Percentiles rank a stretch among this genome's conserved stretches.
Conservation (phyloP, 2,329 filamentous ascomycete genomes). For the Cordyceps fumosorosea region DNA sequence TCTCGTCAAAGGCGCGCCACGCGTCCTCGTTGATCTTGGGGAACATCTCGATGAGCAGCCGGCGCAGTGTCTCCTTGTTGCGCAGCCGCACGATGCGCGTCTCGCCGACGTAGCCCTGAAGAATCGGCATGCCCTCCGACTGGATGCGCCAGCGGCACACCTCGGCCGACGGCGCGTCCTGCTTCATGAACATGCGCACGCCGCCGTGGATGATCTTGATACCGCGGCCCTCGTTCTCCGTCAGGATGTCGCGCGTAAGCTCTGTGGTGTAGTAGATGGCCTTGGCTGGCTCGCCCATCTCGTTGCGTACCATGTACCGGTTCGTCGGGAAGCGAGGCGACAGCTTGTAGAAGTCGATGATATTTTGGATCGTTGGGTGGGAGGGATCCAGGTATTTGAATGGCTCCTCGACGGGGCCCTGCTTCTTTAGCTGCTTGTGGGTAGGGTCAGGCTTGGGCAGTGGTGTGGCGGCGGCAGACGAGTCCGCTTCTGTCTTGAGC, state of each 20-base stretch:
- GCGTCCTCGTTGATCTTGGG: conserved; percentile 72
- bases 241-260: conserved; percentile 77
- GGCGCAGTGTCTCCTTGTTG: conserved; percentile 72
- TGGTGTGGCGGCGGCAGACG: conserved; percentile 17
- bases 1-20: conserved; percentile 75
- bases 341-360: conserved; percentile 80
- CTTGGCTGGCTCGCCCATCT: conserved; percentile 77
- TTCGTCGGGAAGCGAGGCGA: conserved; percentile 79
- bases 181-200: conserved; percentile 99
- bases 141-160: conserved; percentile 95
- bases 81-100: conserved; percentile 67
- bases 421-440: conserved; percentile 32
- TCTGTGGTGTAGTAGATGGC: conserved; percentile 94
- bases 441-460: conserved; percentile 21
- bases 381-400: conserved; percentile 81
- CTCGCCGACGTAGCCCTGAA: conserved; percentile 83
- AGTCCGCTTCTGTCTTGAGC: conserved; percentile 34
- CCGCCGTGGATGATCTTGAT: conserved; percentile 96
- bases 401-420: conserved; percentile 70
- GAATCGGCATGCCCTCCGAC: conserved; percentile 83
- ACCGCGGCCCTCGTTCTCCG: conserved; percentile 79
- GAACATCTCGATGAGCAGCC: conserved; percentile 92
- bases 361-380: conserved; percentile 69
- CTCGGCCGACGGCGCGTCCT: conserved; percentile 79
- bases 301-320: conserved; percentile 94